A percentile compares a stretch with the other conserved stretches of the same genome.
These are phyloP conservation scores for Dysphania ambrosioides DNA, from an alignment of 148 eudicot genomes.

Conservation along the genomic window DNA sequence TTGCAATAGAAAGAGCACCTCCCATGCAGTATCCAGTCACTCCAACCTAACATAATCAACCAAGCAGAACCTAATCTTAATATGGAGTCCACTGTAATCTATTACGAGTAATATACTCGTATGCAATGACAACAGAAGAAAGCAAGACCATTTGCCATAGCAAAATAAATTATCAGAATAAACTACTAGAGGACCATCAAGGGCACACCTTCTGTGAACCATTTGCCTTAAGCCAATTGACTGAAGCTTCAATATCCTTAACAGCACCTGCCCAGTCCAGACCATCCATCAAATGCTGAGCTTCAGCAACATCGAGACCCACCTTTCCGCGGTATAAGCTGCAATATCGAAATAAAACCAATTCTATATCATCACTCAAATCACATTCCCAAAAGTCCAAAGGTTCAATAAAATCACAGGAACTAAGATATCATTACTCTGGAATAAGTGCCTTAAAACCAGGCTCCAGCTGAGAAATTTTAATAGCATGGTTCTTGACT, in stretches of 20 bases:
- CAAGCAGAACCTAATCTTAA: neutral
- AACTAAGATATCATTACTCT: constrained; percentile 40
- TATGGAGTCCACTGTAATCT: neutral
- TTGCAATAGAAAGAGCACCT: constrained; percentile 85
- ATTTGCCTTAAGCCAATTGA: constrained; percentile 93
- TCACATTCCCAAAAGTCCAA: neutral
- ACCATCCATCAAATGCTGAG: constrained; percentile 90
- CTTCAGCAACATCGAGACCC: constrained; percentile 88
- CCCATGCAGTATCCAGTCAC: constrained; percentile 98
- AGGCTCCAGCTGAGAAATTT: constrained; percentile 65
- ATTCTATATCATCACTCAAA: constrained; percentile 12
- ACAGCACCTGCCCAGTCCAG: constrained; percentile 96
- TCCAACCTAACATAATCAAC: constrained; percentile 51
- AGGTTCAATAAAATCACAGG: neutral
- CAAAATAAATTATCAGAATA: neutral
- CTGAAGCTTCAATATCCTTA: constrained; percentile 86
- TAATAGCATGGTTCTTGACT: constrained; percentile 74
- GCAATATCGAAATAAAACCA: constrained; percentile 9
- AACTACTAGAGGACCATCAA: constrained; percentile 6
- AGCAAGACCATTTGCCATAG: neutral
- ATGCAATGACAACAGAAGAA: neutral
- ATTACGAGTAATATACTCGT: neutral
- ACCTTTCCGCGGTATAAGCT: constrained; percentile 96
- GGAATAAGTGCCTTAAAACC: constrained; percentile 82
- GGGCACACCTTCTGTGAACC: constrained; percentile 69